These are phyloP conservation scores for Saccharomyces hybrid DNA, from an alignment of 1,139 yeast genomes.

Conservation along the genomic window DNA sequence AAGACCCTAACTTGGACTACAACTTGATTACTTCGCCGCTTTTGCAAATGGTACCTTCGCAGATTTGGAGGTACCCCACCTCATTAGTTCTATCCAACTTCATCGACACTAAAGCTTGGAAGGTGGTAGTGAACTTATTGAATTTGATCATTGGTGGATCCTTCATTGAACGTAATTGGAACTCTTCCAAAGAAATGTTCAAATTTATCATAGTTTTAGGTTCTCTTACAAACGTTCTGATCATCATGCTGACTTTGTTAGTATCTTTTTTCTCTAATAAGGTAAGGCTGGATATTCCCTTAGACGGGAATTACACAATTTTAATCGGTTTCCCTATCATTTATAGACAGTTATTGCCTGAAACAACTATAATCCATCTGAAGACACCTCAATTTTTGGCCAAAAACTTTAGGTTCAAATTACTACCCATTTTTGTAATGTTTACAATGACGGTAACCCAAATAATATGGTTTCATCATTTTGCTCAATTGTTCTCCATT, in stretches of 20 bases:
- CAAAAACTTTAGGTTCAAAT: conserved; percentile 62
- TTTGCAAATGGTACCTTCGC: conserved; percentile 63
- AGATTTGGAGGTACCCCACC: conserved; percentile 63
- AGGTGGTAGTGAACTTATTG: conserved; percentile 42
- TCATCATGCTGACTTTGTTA: conserved; percentile 34
- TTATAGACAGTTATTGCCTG: conserved; percentile 83
- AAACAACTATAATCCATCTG: conserved; percentile 51
- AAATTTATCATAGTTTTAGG: conserved; percentile 54
- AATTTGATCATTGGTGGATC: conserved; percentile 49
- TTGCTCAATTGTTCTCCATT: conserved; percentile 64
- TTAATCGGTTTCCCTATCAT: conserved; percentile 76
- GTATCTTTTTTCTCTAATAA: conserved; percentile 35
- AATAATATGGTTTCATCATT: conserved; percentile 24
- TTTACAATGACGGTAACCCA: conserved; percentile 35
- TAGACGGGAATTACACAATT: conserved; percentile 70
- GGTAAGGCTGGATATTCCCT: conserved; percentile 31
- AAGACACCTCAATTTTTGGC: conserved; percentile 52
- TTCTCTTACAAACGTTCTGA: conserved; percentile 49
- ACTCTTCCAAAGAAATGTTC: conserved; percentile 47
- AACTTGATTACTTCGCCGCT: conserved; percentile 35
- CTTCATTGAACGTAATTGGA: conserved; percentile 49
- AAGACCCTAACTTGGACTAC: conserved; percentile 24
- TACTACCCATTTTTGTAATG: conserved; percentile 60
- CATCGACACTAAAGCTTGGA: conserved; percentile 54
- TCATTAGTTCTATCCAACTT: conserved; percentile 65